These are phyloP conservation scores for Ambispora gerdemannii DNA, from an alignment of 192 early-diverging fungal species.

Conservation along the genomic window DNA sequence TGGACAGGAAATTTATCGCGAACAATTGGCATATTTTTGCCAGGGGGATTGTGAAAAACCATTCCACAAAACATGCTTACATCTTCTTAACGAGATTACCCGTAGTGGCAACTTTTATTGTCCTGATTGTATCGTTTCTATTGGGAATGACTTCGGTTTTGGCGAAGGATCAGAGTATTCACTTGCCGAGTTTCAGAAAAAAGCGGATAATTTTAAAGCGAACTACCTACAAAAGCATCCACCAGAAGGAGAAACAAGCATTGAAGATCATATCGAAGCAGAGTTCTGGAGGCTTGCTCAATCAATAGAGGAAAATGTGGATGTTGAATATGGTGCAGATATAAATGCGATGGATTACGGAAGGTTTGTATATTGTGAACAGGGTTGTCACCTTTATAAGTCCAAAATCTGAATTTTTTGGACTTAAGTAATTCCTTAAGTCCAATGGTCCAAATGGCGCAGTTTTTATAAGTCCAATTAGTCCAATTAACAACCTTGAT, in stretches of 20 bases:
- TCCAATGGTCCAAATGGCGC: too few relatives aligned
- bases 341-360: conserved; percentile 88
- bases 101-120: conserved; percentile 86
- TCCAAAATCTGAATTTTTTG: too few relatives aligned
- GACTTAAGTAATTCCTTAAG: too few relatives aligned
- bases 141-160: conserved; percentile 90
- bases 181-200: conserved; percentile 73
- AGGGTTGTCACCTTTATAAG: too few relatives aligned
- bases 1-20: neutral
- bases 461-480: too few relatives aligned
- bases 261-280: conserved; percentile 78
- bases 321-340: conserved; percentile 97
- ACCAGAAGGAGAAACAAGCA: conserved; percentile 35
- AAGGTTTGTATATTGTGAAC: conserved; percentile 47
- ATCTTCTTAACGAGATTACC: conserved; percentile 25
- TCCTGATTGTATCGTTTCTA: conserved; percentile 68
- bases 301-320: conserved; percentile 79
- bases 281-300: conserved; percentile 95
- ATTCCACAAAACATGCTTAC: conserved; percentile 11
- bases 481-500: too few relatives aligned
- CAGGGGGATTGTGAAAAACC: conserved; percentile 6
- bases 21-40: neutral
- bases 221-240: conserved; percentile 43
- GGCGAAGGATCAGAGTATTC: conserved; percentile 82
- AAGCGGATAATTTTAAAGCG: conserved; percentile 76